phyloP scores from a whole-genome alignment of 352 stramenopile species.

The Pythium rishiriense region DNA sequence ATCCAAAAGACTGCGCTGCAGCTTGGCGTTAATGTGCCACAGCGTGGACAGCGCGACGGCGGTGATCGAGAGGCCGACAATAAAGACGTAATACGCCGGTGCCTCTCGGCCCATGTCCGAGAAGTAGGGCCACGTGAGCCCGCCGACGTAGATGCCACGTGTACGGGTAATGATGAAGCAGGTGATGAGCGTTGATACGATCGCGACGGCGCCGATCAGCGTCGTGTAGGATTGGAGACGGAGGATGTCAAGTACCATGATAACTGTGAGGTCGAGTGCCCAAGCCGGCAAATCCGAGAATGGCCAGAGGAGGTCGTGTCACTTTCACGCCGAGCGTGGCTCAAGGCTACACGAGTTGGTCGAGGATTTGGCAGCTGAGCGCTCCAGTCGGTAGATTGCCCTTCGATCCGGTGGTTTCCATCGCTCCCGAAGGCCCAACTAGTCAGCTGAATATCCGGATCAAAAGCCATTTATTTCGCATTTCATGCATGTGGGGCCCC shows the following conservation, averaged over 20 bases:
- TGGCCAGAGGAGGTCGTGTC: too few relatives aligned
- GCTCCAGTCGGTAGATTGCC: too few relatives aligned
- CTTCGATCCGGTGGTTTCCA: too few relatives aligned
- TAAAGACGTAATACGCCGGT: conserved; percentile 56
- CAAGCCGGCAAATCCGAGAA: too few relatives aligned
- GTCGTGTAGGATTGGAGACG: neutral
- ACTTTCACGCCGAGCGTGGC: too few relatives aligned
- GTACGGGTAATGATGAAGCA: conserved; percentile 49
- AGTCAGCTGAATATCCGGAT: too few relatives aligned
- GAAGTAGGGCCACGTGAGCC: conserved; percentile 63
- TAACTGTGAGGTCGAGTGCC: too few relatives aligned
- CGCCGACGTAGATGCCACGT: conserved; percentile 46
- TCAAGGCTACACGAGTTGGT: too few relatives aligned
- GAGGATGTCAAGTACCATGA: neutral
- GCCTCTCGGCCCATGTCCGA: conserved; percentile 61
- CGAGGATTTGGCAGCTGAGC: too few relatives aligned
- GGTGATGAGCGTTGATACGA: conserved; percentile 28
- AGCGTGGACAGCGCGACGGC: conserved; percentile 31
- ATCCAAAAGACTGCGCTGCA: conserved; percentile 27
- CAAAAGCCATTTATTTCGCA: too few relatives aligned
- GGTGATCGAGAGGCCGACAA: conserved; percentile 34
- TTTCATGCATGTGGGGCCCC: too few relatives aligned
- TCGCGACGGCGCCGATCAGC: neutral
- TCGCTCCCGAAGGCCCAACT: too few relatives aligned
- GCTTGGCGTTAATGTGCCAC: conserved; percentile 48